These are phyloP conservation scores for Plasmopara halstedii DNA, from an alignment of 352 stramenopile species.

Conservation along the genomic window DNA sequence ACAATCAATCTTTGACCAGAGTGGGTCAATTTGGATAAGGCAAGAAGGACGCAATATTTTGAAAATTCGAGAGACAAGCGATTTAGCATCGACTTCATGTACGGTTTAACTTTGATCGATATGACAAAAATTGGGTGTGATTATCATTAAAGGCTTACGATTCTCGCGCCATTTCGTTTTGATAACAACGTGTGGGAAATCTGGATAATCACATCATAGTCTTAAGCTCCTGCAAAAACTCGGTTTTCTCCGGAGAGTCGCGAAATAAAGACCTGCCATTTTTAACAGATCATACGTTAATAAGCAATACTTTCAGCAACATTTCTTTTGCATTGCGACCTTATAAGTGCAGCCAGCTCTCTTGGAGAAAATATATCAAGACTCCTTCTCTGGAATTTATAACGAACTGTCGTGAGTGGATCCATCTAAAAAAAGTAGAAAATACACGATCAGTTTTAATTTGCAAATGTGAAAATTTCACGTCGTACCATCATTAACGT, in stretches of 20 bases:
- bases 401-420: conserved; percentile 44
- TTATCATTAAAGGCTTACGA: too few relatives aligned
- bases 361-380: conserved; percentile 32
- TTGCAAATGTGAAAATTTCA: conserved; percentile 1
- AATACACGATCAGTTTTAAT: too few relatives aligned
- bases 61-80: too few relatives aligned
- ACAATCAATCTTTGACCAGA: too few relatives aligned
- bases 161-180: too few relatives aligned
- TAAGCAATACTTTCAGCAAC: neutral
- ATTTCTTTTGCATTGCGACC: conserved; percentile 17
- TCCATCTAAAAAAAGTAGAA: conserved; percentile 30
- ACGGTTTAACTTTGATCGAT: too few relatives aligned
- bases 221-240: conserved; percentile 34
- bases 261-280: conserved; percentile 45
- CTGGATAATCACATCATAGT: too few relatives aligned
- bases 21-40: too few relatives aligned
- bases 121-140: too few relatives aligned
- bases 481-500: conserved; percentile 35
- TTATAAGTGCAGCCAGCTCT: conserved; percentile 39
- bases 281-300: conserved; percentile 1
- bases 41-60: too few relatives aligned
- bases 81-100: too few relatives aligned
- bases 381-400: conserved; percentile 41
- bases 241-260: conserved; percentile 47
- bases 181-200: too few relatives aligned